Evolutionary conservation across 176 grass and related monocot genomes (phyloP), one percentile per base, ranked within the genome.

Genomic region (Juncus inflexus): DNA sequence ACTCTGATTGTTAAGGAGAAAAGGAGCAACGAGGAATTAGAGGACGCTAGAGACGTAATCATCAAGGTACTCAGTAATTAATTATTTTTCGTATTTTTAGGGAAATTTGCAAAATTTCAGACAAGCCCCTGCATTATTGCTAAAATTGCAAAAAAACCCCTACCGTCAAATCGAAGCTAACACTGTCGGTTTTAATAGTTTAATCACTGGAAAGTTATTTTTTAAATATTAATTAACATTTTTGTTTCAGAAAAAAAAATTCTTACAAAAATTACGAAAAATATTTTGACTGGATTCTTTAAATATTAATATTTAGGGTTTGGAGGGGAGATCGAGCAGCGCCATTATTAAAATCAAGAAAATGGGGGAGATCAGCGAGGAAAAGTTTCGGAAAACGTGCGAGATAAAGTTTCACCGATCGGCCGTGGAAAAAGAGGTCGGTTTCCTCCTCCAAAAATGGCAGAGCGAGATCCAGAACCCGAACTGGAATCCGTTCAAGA

Each of bases 401-500:
- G 85, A 74, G 52, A 49, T n/a, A 12, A 90, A 73, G 12, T 83
- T 81, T 8, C 35, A 62, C 54, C 43, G 75, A 68, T 47, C 67
- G 6, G 61, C 80, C 12, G 74, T 73, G 36, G 60, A 87, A 68
- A 43, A 38, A 53, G 80, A 78, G 50, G 65, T 65, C 58, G 45
- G 7, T 35, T 10, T 66, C 3, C 67, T 87, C 57, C 77, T 70
- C 61, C 76, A 75, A 3, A 76, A 81, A 50, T 96, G 91, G 91
- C 79, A 91, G 64, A 74, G 81, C 61, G 84, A 96, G 77, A 68
- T 96, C 12, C 69, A 60, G 38, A 80, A 85, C 38, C 74, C 76
- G 43, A 61, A 63, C 28, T 96, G 87, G 91, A 58, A 72, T 40
- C 87, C 91, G 65, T 96, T 88, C 41, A 80, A 61, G 69, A 45